Conservation (phyloP, 2,329 filamentous ascomycete species). For the Xylaria sp. region DNA sequence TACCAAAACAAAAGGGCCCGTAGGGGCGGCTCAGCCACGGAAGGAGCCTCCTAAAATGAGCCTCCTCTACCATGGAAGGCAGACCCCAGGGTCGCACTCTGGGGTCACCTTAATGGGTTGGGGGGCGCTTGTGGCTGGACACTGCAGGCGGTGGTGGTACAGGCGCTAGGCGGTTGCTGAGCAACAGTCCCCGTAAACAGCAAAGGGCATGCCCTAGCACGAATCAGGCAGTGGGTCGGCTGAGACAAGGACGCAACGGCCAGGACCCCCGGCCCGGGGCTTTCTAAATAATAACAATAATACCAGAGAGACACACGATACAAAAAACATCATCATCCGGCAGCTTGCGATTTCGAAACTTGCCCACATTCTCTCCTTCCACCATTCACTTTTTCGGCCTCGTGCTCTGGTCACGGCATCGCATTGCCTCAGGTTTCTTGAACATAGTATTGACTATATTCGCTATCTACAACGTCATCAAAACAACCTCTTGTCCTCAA, state of each 20-base stretch:
- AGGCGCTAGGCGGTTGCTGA: slow-evolving; percentile 31
- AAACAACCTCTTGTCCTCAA: neutral
- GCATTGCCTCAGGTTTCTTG: neutral
- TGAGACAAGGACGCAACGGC: slow-evolving; percentile 35
- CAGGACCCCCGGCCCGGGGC: slow-evolving; percentile 25
- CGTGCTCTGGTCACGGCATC: neutral
- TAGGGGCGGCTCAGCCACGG: neutral
- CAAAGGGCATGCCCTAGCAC: slow-evolving; percentile 21
- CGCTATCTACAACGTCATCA: neutral
- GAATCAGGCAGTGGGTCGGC: slow-evolving; percentile 32
- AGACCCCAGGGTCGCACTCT: too few relatives aligned
- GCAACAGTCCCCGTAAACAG: slow-evolving; percentile 36
- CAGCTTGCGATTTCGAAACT: slow-evolving; percentile 11
- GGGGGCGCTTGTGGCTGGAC: neutral
- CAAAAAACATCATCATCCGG: slow-evolving; percentile 41
- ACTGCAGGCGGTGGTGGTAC: neutral
- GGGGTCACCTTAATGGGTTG: too few relatives aligned
- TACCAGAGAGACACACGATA: slow-evolving; percentile 35
- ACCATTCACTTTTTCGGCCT: slow-evolving; percentile 21
- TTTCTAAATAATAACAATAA: slow-evolving; percentile 41
- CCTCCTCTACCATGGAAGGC: too few relatives aligned
- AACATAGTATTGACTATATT: neutral
- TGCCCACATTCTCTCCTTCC: neutral
- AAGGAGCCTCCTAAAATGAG: too few relatives aligned
- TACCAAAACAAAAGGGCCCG: neutral